Base-by-base conservation (phyloP, 176 grass and related monocot species). In the Cenchrus americanus region DNA sequence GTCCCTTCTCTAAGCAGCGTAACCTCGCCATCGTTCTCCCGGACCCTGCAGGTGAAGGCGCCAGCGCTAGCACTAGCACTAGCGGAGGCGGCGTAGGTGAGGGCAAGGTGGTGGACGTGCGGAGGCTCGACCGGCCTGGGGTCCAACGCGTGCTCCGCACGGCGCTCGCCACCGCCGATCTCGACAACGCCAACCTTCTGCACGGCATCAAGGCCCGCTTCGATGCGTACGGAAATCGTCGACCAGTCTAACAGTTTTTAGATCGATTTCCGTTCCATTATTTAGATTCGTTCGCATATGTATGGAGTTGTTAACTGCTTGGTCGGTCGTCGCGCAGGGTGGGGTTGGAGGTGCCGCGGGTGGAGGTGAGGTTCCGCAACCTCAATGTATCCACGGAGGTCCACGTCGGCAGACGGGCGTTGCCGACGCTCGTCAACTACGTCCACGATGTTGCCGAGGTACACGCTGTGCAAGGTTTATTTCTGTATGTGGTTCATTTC, bases 401-500 rank as follows among this genome's bases (percentile, higher is more conserved):
- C 34, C 73, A 87, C 62, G 59, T 84, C 7, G 92, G 92, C 68
- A 5, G 47, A 21, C 82, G 92, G 66, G 92, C 87, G 13, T 87
- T 94, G 70, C 92, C 92, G 24, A 83, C 89, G 73, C 89, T 92
- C 22, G 11, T 75, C 55, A 92, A 94, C 71, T 94, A 88, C 55
- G 59, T 90, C 73, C 66, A 62, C 10, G 77, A 92, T 62, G 42
- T 83, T 41, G 10, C 50, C 13, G 89, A 94, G 92, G 89, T 94
- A 75, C 55, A 47, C 22, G 14, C 5, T 37, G 62, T 37, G 30
- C 26, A 26, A 21, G 49, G 26, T 54, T 54, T n/a, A n/a, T n/a
- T n/a, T n/a, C n/a, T n/a, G n/a, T 66, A 11, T 42, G 14, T 19
- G 71, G 71, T 74, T 27, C 17, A 40, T n/a, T 54, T 66, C 21